A percentile compares a stretch with the other conserved stretches of the same genome.
Conservation (phyloP, 2,329 filamentous ascomycete species). For the Elsinoe arachidis region DNA sequence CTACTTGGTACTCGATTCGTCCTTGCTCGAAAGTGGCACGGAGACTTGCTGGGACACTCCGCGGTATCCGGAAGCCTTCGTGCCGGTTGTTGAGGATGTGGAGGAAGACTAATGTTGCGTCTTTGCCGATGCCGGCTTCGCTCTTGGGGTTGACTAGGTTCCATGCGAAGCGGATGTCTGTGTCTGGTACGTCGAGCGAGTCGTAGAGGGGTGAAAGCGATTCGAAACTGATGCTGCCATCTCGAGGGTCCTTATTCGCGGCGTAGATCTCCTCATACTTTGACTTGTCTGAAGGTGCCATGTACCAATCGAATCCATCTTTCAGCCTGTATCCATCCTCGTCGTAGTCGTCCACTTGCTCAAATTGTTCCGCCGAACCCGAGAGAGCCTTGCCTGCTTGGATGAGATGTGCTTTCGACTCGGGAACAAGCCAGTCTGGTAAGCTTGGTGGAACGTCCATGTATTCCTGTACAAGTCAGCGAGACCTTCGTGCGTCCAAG, state of each 20-base stretch:
- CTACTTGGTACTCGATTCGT: slow-evolving; percentile 91
- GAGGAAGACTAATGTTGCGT: slow-evolving; percentile 86
- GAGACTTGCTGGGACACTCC: slow-evolving; percentile 83
- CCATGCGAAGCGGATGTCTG: slow-evolving; percentile 85
- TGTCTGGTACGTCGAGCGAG: slow-evolving; percentile 63
- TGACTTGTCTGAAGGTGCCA: slow-evolving; percentile 79
- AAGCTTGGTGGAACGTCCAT: slow-evolving; percentile 74
- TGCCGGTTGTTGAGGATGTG: slow-evolving; percentile 95
- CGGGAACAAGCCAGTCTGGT: slow-evolving; percentile 94
- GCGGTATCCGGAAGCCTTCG: slow-evolving; percentile 88
- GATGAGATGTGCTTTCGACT: slow-evolving; percentile 85
- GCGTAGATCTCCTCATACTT: slow-evolving; percentile 98
- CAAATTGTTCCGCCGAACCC: slow-evolving; percentile 72
- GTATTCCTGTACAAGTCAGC: slow-evolving; percentile 59
- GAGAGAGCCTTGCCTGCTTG: slow-evolving; percentile 73
- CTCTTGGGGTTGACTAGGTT: slow-evolving; percentile 94
- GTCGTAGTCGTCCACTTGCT: slow-evolving; percentile 66
- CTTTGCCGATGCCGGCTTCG: slow-evolving; percentile 76
- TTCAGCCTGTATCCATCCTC: slow-evolving; percentile 78
- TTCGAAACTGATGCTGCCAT: slow-evolving; percentile 64
- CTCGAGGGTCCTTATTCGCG: slow-evolving; percentile 73
- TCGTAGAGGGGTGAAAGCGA: slow-evolving; percentile 78
- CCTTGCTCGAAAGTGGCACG: slow-evolving; percentile 89
- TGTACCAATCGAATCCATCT: slow-evolving; percentile 99
- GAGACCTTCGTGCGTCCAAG: neutral